Base-by-base conservation (phyloP, 495 filamentous ascomycete species). In the Penicillium arizonense region DNA sequence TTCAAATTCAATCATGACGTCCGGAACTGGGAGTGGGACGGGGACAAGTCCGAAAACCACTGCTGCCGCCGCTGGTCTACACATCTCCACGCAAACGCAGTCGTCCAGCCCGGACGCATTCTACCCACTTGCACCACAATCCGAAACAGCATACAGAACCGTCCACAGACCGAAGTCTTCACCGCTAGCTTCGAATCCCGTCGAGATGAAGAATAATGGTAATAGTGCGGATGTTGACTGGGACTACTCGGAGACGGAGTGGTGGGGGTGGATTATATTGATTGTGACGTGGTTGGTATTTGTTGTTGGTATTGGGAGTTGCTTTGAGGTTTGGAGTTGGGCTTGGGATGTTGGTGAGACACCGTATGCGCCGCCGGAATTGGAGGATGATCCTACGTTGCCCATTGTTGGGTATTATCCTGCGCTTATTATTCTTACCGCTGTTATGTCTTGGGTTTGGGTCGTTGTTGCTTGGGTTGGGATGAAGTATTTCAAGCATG, bases 401-500 rank as follows among this genome's bases (percentile, higher is more conserved):
- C 94, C 94, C 11, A 96, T 98, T 60, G 88, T 94, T 5, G 94
- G 94, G 1, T 98, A 98, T 65, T 98, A 98, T 73, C 94, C 94
- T 28, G 90, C 94, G 20, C 67, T 98, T 65, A 88, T 96, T 44
- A 91, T 97, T 53, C 70, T 97, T 52, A 97, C 91, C 33, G 84
- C 85, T 35, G 88, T 98, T 32, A 96, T 98, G 92, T 90, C 91
- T 5, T 98, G 94, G 94, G 91, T 97, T 23, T 98, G 94, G 94
- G 92, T 97, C 28, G 83, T 93, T 30, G 84, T 95, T 49, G 95
- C 95, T 12, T 98, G 94, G 94, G 82, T 96, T 16, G 94, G 94
- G 4, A 97, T 98, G 93, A 98, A 98, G 70, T 97, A 97, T 71
- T 98, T 98, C 62, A 86, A 89, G 62, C 94, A 98, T 80, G 93